phyloP scores from a whole-genome alignment of 2,329 filamentous ascomycete species.

The Fusarium acutatum region DNA sequence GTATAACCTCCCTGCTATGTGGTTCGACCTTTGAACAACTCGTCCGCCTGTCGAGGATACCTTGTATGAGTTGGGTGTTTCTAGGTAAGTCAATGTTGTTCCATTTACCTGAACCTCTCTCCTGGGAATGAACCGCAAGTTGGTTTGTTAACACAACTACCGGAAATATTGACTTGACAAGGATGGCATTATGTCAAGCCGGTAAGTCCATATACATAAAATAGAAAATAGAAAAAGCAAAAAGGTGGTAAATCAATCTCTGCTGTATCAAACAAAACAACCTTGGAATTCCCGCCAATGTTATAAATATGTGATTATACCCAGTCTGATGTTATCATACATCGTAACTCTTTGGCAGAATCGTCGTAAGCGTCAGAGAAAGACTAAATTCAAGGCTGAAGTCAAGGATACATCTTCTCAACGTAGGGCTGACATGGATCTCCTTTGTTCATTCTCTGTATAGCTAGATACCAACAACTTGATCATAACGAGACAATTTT shows the following conservation, averaged over 20 bases:
- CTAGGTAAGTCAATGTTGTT: background rate
- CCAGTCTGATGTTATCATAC: background rate
- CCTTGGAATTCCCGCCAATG: background rate
- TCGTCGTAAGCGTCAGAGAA: background rate
- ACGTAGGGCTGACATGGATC: background rate
- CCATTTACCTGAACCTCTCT: background rate
- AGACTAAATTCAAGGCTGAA: background rate
- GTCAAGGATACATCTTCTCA: accelerated
- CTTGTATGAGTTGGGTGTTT: background rate
- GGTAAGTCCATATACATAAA: background rate
- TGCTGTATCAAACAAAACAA: background rate
- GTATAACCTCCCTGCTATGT: background rate
- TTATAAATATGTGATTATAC: background rate
- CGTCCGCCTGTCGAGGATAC: background rate
- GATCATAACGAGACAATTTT: no score
- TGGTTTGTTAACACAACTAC: background rate
- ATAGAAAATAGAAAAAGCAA: background rate
- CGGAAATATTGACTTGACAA: background rate
- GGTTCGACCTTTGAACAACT: background rate
- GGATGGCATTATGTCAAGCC: background rate
- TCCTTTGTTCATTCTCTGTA: background rate
- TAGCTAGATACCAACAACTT: background rate
- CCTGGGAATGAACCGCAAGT: background rate
- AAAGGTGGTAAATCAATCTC: background rate
- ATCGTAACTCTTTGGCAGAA: background rate